Percentiles rank a stretch among this genome's conserved stretches.
These are phyloP conservation scores for Myriosclerotinia curreyana DNA, from an alignment of 2,329 filamentous ascomycete species.

Conservation along the genomic window DNA sequence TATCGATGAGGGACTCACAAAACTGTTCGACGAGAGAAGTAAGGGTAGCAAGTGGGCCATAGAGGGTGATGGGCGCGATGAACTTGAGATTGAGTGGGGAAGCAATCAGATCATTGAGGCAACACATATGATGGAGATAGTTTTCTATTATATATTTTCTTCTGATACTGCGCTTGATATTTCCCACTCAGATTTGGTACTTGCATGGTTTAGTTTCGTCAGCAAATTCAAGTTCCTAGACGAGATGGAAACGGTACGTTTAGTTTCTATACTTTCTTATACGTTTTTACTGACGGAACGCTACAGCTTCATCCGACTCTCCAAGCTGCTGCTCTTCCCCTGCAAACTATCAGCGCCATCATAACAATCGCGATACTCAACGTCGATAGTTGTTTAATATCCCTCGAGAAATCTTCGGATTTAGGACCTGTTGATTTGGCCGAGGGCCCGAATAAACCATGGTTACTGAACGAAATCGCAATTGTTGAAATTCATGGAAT, in stretches of 20 bases:
- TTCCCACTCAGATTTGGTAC: constrained; percentile 55
- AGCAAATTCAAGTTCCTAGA: constrained; percentile 69
- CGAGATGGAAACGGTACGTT: constrained; percentile 52
- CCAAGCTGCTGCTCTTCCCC: constrained; percentile 51
- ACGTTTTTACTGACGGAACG: constrained; percentile 16
- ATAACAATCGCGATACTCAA: constrained; percentile 73
- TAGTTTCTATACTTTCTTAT: constrained; percentile 2
- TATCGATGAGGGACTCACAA: constrained; percentile 49
- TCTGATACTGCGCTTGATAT: constrained; percentile 47
- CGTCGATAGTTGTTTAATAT: constrained; percentile 32
- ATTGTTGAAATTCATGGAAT: constrained; percentile 71
- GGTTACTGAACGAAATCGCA: constrained; percentile 66
- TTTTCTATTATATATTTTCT: constrained; percentile 67
- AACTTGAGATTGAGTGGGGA: constrained; percentile 57
- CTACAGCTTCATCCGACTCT: constrained; percentile 31
- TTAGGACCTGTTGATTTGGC: constrained; percentile 27
- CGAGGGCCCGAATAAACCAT: constrained; percentile 49
- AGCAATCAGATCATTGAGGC: constrained; percentile 65
- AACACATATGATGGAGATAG: constrained; percentile 68
- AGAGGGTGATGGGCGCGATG: constrained; percentile 49
- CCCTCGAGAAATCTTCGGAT: constrained; percentile 41
- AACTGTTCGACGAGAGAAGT: constrained; percentile 35
- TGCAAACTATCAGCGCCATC: constrained; percentile 67
- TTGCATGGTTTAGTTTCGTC: constrained; percentile 68
- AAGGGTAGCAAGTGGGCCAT: constrained; percentile 46